Evolutionary conservation across 2,329 filamentous ascomycete genomes (phyloP).

Genomic region (Chrysoporthe austroafricana): DNA sequence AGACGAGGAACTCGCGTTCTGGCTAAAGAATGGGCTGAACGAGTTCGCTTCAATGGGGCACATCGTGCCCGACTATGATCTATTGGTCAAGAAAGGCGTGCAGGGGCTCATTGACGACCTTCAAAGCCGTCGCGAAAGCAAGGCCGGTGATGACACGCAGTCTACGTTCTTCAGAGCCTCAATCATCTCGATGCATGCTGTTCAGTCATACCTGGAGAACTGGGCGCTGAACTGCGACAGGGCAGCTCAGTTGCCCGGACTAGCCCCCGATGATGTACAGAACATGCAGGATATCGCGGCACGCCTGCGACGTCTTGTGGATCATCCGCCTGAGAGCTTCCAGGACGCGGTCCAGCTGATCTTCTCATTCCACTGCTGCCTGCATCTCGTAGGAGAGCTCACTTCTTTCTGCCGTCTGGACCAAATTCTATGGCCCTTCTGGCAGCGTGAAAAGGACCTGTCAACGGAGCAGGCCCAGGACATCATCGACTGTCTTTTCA

Average conservation of each 20-base stretch:
- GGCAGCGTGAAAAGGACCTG: conserved; percentile 13
- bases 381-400: conserved; percentile 25
- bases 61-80: conserved; percentile 15
- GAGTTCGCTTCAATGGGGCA: conserved; percentile 23
- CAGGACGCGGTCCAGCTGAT: conserved; percentile 25
- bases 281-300: conserved; percentile 15
- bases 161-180: neutral
- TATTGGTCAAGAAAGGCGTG: conserved; percentile 11
- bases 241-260: neutral
- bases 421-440: conserved; percentile 21
- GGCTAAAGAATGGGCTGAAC: conserved; percentile 16
- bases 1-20: conserved; percentile 14
- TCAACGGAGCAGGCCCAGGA: conserved; percentile 19
- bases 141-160: neutral
- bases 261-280: neutral
- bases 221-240: conserved; percentile 10
- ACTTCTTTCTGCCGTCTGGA: conserved; percentile 22
- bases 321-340: conserved; percentile 14
- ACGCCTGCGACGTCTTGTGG: conserved; percentile 14
- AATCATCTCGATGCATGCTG: conserved; percentile 6
- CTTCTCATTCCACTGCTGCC: conserved; percentile 24
- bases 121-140: neutral
- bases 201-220: conserved; percentile 9
- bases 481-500: conserved; percentile 25
- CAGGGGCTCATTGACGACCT: conserved; percentile 1